Evolutionary conservation across 2,329 filamentous ascomycete species (phyloP), one percentile per base, ranked within the genome.

Genomic region (Claviceps arundinis): DNA sequence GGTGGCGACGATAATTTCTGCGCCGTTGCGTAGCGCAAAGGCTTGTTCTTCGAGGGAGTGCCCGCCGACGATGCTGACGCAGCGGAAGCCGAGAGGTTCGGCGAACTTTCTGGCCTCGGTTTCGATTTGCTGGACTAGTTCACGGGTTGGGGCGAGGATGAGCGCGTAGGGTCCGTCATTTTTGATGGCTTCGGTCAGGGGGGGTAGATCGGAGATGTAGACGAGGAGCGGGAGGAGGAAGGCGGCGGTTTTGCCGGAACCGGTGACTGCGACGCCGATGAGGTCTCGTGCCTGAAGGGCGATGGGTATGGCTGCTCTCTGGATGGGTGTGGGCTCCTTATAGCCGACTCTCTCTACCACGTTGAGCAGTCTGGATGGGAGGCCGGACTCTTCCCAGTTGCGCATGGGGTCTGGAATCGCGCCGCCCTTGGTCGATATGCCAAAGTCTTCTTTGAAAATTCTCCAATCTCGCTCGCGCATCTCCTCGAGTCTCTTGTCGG

Each of bases 371-470:
- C 81, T 77, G 55, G 79, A 76, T 3, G 93, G 90, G 41, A 98
- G 74, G 5, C 76, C 77, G 3, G 90, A 95, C 68, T 98, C 93
- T 47, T 78, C 65, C 93, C 93, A 98, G 59, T 77, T 89, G 48
- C 93, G 89, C 90, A 98, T 97, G 0, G 93, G 93, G 61, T 97
- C 91, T 1, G 93, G 93, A 52, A 97, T 89, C 26, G 78, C 77
- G 44, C 91, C 91, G 53, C 93, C 93, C 68, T 95, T 97, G 8
- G 89, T 96, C 42, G 85, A 78, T 65, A 98, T 98, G 60, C 93
- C 94, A 72, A 95, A 97, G 68, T 98, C 90, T 68, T 97, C 93
- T 70, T 97, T 98, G 81, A 98, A 96, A 61, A 98, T 97, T 64
- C 93, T 87, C 93, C 93, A 98, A 69, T 98, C 93, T 65, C 93